phyloP scores from a whole-genome alignment of 2,329 filamentous ascomycete species.

The Aspergillus jensenii region DNA sequence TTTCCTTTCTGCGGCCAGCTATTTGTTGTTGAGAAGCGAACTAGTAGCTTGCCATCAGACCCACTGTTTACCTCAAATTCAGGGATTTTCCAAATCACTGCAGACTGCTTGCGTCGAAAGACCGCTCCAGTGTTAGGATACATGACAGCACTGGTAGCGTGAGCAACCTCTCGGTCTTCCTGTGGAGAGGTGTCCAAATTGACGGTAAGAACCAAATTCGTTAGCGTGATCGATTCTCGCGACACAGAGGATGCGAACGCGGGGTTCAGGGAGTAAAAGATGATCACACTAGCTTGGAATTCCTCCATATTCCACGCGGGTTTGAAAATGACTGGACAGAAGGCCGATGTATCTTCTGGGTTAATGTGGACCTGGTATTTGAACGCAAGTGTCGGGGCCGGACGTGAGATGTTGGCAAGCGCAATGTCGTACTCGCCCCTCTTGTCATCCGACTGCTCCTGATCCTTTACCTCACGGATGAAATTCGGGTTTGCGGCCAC shows the following conservation, averaged over 20 bases:
- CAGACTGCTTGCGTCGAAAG: slow-evolving; percentile 48
- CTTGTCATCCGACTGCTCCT: slow-evolving; percentile 51
- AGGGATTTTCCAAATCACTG: slow-evolving; percentile 47
- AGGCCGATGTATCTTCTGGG: slow-evolving; percentile 52
- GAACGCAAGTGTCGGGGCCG: slow-evolving; percentile 71
- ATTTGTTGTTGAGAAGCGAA: slow-evolving; percentile 74
- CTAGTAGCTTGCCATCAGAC: slow-evolving; percentile 72
- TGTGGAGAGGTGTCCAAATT: slow-evolving; percentile 42
- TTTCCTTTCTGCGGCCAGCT: slow-evolving; percentile 70
- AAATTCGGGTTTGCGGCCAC: slow-evolving; percentile 94
- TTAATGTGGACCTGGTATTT: slow-evolving; percentile 86
- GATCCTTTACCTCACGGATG: slow-evolving; percentile 60
- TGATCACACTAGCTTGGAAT: slow-evolving; percentile 79
- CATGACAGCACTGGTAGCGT: slow-evolving; percentile 46
- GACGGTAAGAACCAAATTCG: slow-evolving; percentile 74
- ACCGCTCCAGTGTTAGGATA: slow-evolving; percentile 45
- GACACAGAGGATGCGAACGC: slow-evolving; percentile 52
- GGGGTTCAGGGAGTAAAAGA: slow-evolving; percentile 83
- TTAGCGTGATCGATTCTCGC: slow-evolving; percentile 56
- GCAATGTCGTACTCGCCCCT: slow-evolving; percentile 80
- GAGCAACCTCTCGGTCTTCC: slow-evolving; percentile 40
- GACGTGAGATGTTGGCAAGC: slow-evolving; percentile 67
- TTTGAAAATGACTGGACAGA: slow-evolving; percentile 71
- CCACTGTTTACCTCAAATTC: slow-evolving; percentile 55
- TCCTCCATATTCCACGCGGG: slow-evolving; percentile 81